Percentiles rank a stretch among this genome's conserved stretches.
These are phyloP conservation scores for Boletellus deceptivus DNA, from an alignment of 1,284 basidiomycete species.

Conservation along the genomic window DNA sequence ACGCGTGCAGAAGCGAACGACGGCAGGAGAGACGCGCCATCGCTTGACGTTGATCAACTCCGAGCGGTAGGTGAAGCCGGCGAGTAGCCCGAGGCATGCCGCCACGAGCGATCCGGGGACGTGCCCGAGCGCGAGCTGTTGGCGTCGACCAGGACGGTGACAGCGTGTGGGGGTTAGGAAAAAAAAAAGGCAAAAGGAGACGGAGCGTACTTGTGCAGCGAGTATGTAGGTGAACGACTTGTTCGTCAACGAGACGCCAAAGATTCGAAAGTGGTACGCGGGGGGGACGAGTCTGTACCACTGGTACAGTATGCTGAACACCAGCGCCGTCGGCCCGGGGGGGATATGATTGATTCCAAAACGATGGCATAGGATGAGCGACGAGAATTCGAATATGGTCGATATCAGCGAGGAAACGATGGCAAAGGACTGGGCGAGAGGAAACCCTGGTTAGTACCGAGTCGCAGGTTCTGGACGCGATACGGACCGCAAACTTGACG, in stretches of 20 bases:
- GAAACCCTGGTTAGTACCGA: background rate
- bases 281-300: slow-evolving; percentile 75
- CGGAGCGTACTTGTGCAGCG: slow-evolving; percentile 57
- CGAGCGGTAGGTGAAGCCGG: slow-evolving; percentile 78
- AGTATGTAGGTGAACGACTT: slow-evolving; percentile 72
- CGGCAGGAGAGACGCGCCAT: slow-evolving; percentile 64
- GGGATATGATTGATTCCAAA: slow-evolving; percentile 72
- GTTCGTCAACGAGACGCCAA: slow-evolving; percentile 72
- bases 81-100: slow-evolving; percentile 60
- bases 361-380: slow-evolving; percentile 60
- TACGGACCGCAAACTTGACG: slow-evolving; percentile 82
- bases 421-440: slow-evolving; percentile 63
- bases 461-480: background rate
- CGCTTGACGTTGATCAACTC: slow-evolving; percentile 73
- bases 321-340: slow-evolving; percentile 68
- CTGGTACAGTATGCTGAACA: slow-evolving; percentile 80
- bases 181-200: background rate
- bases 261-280: slow-evolving; percentile 72
- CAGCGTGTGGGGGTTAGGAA: background rate
- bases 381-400: slow-evolving; percentile 64
- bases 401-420: slow-evolving; percentile 63
- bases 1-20: slow-evolving; percentile 51
- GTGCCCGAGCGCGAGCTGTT: slow-evolving; percentile 65
- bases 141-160: slow-evolving; percentile 1
- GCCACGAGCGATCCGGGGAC: slow-evolving; percentile 63